These are phyloP conservation scores for Trichothecium roseum DNA, from an alignment of 2,329 filamentous ascomycete species.

Conservation along the genomic window DNA sequence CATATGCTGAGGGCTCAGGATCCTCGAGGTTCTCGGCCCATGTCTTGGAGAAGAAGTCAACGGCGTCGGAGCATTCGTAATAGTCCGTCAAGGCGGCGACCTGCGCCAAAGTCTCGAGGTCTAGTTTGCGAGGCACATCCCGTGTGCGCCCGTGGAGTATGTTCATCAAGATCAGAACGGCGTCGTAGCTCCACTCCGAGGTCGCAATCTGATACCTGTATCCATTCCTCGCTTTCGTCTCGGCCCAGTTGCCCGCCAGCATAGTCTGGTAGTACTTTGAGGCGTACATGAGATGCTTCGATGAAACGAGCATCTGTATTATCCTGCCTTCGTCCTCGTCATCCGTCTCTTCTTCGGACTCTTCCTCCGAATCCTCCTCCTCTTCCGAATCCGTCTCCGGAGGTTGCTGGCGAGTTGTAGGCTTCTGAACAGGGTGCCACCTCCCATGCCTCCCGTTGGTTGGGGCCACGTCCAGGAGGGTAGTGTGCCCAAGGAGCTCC, in stretches of 20 bases:
- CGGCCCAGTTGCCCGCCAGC: slow-evolving; percentile 6
- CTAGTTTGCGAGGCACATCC: slow-evolving; percentile 25
- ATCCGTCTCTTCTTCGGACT: not conserved
- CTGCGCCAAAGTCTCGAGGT: slow-evolving; percentile 30
- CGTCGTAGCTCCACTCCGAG: slow-evolving; percentile 20
- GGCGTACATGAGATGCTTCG: slow-evolving; percentile 23
- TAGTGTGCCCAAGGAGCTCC: no score
- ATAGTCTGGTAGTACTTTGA: slow-evolving; percentile 14
- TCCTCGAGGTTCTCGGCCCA: slow-evolving; percentile 22
- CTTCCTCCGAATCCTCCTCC: no score
- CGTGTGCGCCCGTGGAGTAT: slow-evolving; percentile 31
- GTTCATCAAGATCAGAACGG: slow-evolving; percentile 29
- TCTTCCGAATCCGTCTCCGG: slow-evolving; percentile 1
- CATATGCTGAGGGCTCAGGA: not conserved
- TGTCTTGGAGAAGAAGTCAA: slow-evolving; percentile 27
- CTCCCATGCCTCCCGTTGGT: no score
- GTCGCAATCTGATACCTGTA: slow-evolving; percentile 8
- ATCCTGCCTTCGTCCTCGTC: not conserved
- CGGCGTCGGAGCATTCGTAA: slow-evolving; percentile 29
- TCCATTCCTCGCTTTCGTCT: slow-evolving; percentile 4
- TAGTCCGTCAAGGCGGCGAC: slow-evolving; percentile 32
- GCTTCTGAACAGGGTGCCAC: no score
- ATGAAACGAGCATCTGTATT: slow-evolving; percentile 14
- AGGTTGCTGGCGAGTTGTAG: no score
- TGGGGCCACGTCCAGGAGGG: no score